Percentiles rank a stretch among this genome's conserved stretches.
Conservation (phyloP, 805 yeast genomes). For the Cyberlindnera euphorbiae region DNA sequence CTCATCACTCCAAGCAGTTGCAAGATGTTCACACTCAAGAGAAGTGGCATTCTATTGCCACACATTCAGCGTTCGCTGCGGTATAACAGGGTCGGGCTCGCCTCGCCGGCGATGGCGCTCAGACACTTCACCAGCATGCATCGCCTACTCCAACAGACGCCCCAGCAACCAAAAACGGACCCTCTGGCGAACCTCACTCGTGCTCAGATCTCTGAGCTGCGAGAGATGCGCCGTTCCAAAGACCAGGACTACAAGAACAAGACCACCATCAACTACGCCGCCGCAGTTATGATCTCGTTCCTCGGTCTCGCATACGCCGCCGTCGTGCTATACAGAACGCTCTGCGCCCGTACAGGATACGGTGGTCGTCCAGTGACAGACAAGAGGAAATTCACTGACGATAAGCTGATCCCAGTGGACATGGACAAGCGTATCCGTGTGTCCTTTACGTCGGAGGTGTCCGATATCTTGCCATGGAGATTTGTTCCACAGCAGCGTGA, state of each 20-base stretch:
- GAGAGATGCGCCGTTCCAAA: slow-evolving; percentile 18
- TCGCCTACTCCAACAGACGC: slow-evolving; percentile 5
- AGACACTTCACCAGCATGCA: slow-evolving; percentile 2
- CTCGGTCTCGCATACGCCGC: slow-evolving; percentile 82
- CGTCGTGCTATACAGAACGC: slow-evolving; percentile 86
- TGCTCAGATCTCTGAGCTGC: slow-evolving; percentile 21
- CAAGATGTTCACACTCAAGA: too few species aligned
- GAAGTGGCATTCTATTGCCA: too few species aligned
- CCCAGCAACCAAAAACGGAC: slow-evolving; percentile 4
- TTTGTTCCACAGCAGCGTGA: slow-evolving; percentile 93
- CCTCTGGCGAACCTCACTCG: slow-evolving; percentile 21
- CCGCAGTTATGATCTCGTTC: slow-evolving; percentile 65
- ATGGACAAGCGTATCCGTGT: slow-evolving; percentile 75
- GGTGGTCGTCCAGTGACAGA: slow-evolving; percentile 96
- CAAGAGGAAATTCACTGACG: slow-evolving; percentile 71
- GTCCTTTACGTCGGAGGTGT: slow-evolving; percentile 88
- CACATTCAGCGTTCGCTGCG: too few species aligned
- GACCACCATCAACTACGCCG: slow-evolving; percentile 61
- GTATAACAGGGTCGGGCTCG: too few species aligned
- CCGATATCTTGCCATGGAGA: slow-evolving; percentile 89
- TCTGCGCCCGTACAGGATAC: slow-evolving; percentile 93
- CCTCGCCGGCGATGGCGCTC: too few species aligned
- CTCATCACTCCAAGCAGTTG: too few species aligned
- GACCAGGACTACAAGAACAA: slow-evolving; percentile 18
- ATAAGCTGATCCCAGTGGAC: slow-evolving; percentile 82